phyloP scores from a whole-genome alignment of 768 basidiomycete genomes.

The Ramaria sp. region DNA sequence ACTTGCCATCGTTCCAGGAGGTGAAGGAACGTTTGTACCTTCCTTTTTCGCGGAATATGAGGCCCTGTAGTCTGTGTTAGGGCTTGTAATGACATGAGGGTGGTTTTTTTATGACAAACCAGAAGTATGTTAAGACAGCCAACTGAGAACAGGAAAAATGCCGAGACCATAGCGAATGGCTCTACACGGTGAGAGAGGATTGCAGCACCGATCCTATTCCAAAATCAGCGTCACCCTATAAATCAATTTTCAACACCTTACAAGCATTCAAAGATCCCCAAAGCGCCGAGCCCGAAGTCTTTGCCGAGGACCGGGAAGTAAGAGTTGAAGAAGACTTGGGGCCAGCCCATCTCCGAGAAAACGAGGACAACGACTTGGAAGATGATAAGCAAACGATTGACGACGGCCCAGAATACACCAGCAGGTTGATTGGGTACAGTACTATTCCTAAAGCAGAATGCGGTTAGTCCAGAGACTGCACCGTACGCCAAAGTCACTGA shows the following conservation, averaged over 20 bases:
- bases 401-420: conserved; percentile 84
- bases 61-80: conserved; percentile 25
- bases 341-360: conserved; percentile 78
- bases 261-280: conserved; percentile 84
- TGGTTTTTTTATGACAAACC: conserved; percentile 12
- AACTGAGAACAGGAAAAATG: conserved; percentile 84
- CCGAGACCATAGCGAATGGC: conserved; percentile 80
- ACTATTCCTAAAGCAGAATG: conserved; percentile 36
- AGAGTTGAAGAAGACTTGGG: conserved; percentile 62
- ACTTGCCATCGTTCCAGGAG: conserved; percentile 31
- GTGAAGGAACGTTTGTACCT: conserved; percentile 53
- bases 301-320: conserved; percentile 83
- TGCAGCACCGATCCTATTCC: conserved; percentile 33
- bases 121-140: conserved; percentile 83
- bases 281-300: conserved; percentile 74
- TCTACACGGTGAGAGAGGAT: conserved; percentile 57
- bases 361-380: conserved; percentile 74
- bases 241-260: conserved; percentile 25
- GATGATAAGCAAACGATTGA: conserved; percentile 80
- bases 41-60: conserved; percentile 56
- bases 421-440: conserved; percentile 89
- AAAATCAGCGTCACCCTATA: not conserved
- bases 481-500: conserved; percentile 25
- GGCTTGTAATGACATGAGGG: not conserved
- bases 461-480: not conserved